Base-by-base conservation (phyloP, 2,329 filamentous ascomycete species). In the Calonectria crousiana region DNA sequence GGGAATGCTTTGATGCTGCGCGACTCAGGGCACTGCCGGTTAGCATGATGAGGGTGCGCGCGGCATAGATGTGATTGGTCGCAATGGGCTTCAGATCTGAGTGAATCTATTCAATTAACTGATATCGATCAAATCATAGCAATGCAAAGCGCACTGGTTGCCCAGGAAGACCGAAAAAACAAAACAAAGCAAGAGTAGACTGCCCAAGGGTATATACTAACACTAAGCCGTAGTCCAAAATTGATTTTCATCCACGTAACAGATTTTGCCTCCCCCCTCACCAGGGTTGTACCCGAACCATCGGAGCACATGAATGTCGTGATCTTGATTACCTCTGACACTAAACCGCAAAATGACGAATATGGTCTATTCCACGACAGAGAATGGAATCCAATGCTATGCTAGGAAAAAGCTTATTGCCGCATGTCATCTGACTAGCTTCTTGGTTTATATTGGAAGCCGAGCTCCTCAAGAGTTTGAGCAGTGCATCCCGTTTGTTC, bases 391-490 rank as follows among this genome's bases (percentile, higher is more conserved):
- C 38, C 52, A 56, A n/a, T 64, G 28, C 47, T 34, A 23, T 32
- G 53, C 34, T 56, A 68, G 10, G n/a, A 68, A 58, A 53, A 41
- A 28, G 30, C 26, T 51, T 67, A 69, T 65, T 52, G 53, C 67
- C 62, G 44, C 52, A 58, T 49, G 47, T 56, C 49, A 64, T 62
- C 44, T 30, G 58, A 62, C 71, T 67, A 64, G 53, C 18, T 65
- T 60, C 65, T 71, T 20, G 81, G 81, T 41, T 82, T 86, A 81
- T 89, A 95, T 69, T 87, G 83, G 80, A 94, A 94, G 0, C 95
- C 96, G 36, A 98, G 86, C 77, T 97, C 93, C 76, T 91, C 89
- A 28, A 97, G 82, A 4, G 88, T 92, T 81, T 85, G 93, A 13
- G 95, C 92, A 9, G 84, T 86, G 44, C 92, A 89, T 0, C 95